Percentiles rank a stretch among this genome's conserved stretches.
Conservation (phyloP, 345 rosid species). For the Raphanus raphanistrum region DNA sequence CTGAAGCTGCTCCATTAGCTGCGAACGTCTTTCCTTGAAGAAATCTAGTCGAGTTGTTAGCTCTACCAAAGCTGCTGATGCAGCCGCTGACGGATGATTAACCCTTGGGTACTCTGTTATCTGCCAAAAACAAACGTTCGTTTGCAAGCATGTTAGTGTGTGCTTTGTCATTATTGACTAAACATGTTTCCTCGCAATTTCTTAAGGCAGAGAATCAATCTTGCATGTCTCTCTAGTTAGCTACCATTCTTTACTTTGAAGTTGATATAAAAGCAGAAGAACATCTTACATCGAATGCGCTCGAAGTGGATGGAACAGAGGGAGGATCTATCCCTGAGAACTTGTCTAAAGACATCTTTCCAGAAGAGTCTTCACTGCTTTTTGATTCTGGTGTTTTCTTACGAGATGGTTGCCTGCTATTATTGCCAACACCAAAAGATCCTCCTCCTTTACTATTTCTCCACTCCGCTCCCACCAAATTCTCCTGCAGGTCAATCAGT, state of each 20-base stretch:
- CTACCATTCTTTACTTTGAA: not conserved
- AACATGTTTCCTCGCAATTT: not conserved
- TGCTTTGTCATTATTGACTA: not conserved
- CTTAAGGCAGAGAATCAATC: slow-evolving; percentile 3
- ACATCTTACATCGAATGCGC: slow-evolving; percentile 67
- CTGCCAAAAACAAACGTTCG: slow-evolving; percentile 45
- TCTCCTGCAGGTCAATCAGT: slow-evolving; percentile 55
- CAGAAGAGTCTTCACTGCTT: slow-evolving; percentile 69
- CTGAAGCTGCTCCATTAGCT: slow-evolving; percentile 97
- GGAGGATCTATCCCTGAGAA: slow-evolving; percentile 65
- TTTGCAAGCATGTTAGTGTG: slow-evolving; percentile 13
- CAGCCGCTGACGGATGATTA: slow-evolving; percentile 58
- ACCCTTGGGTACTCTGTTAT: slow-evolving; percentile 66
- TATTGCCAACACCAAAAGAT: slow-evolving; percentile 62
- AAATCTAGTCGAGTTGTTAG: slow-evolving; percentile 91
- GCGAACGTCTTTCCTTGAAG: slow-evolving; percentile 99
- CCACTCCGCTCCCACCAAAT: slow-evolving; percentile 63
- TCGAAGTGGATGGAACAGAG: slow-evolving; percentile 70
- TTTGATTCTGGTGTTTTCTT: slow-evolving; percentile 66
- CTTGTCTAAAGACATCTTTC: slow-evolving; percentile 62
- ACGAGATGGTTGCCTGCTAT: slow-evolving; percentile 65
- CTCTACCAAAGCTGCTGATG: slow-evolving; percentile 89
- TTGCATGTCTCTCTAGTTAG: slow-evolving; percentile 1
- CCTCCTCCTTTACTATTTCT: slow-evolving; percentile 72
- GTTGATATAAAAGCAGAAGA: not conserved